Evolutionary conservation across 2,329 filamentous ascomycete species (phyloP).

Genomic region (Calonectria hongkongensis): DNA sequence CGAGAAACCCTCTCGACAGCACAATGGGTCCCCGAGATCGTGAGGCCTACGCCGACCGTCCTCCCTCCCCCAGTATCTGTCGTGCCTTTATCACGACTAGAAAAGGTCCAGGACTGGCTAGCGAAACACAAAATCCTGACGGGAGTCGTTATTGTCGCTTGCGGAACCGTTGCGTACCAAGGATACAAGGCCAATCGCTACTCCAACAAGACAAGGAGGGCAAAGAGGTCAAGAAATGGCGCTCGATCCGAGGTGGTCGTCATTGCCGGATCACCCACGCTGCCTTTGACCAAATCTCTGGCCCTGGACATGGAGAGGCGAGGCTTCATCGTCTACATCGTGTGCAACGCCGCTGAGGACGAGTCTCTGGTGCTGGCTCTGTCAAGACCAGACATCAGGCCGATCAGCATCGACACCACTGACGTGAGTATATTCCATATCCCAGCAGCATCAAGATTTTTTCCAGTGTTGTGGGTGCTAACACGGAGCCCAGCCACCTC

Average conservation of each 20-base stretch:
- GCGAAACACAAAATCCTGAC: slow-evolving; percentile 82
- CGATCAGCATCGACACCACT: slow-evolving; percentile 88
- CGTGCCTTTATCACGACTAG: slow-evolving; percentile 61
- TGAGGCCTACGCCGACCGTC: slow-evolving; percentile 75
- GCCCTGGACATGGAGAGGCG: slow-evolving; percentile 91
- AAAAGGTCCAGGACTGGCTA: slow-evolving; percentile 82
- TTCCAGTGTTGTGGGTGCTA: slow-evolving; percentile 8
- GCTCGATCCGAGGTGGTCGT: slow-evolving; percentile 91
- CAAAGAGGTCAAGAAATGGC: slow-evolving; percentile 86
- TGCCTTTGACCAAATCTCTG: slow-evolving; percentile 88
- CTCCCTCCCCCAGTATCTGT: slow-evolving; percentile 58
- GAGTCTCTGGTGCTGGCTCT: slow-evolving; percentile 86
- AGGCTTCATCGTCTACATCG: slow-evolving; percentile 94
- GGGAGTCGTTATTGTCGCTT: slow-evolving; percentile 81
- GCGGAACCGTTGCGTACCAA: slow-evolving; percentile 78
- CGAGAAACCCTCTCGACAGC: slow-evolving; percentile 81
- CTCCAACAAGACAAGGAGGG: slow-evolving; percentile 81
- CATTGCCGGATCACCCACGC: slow-evolving; percentile 89
- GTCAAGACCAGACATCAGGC: slow-evolving; percentile 86
- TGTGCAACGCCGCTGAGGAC: slow-evolving; percentile 89
- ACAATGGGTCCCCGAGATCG: slow-evolving; percentile 82
- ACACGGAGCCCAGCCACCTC: slow-evolving; percentile 73
- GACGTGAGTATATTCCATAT: slow-evolving; percentile 73
- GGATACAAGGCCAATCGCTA: slow-evolving; percentile 72
- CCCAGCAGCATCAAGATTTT: neutral